phyloP scores from a whole-genome alignment of 208 protist genomes.

The Crithidia mellificae region DNA sequence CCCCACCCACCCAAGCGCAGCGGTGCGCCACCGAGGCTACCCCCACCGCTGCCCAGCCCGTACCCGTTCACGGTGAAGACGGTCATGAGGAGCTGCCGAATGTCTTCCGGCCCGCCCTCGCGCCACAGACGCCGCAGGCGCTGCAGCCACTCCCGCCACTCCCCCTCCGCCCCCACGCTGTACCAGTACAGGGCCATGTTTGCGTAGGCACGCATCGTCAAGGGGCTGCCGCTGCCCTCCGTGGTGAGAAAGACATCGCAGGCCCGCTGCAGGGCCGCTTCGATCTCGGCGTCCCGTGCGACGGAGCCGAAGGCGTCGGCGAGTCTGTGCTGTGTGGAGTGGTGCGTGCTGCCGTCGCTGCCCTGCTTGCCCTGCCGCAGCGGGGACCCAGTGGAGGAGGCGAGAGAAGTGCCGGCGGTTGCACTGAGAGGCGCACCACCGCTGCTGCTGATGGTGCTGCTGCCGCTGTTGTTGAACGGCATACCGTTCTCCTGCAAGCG shows the following conservation, averaged over 20 bases:
- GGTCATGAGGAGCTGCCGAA: conserved; percentile 25
- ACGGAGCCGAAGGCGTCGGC: conserved; percentile 3
- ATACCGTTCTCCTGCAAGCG: conserved; percentile 11
- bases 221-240: conserved; percentile 20
- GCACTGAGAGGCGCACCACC: no score
- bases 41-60: background rate
- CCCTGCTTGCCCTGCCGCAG: background rate
- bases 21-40: background rate
- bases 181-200: conserved; percentile 44
- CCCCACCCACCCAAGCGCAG: background rate
- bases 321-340: no score
- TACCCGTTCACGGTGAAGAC: conserved; percentile 4
- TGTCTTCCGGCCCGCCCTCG: conserved; percentile 35
- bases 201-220: conserved; percentile 33
- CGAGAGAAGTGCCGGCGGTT: background rate
- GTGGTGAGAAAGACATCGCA: conserved; percentile 23
- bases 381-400: background rate
- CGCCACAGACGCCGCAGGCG: conserved; percentile 25
- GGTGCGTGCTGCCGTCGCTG: background rate
- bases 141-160: conserved; percentile 38
- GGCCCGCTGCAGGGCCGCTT: conserved; percentile 18
- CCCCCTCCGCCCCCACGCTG: conserved; percentile 25
- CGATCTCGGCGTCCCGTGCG: conserved; percentile 12
- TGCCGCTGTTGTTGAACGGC: background rate
- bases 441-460: conserved; percentile 1